Base-by-base conservation (phyloP, 495 filamentous ascomycete genomes). In the Neurospora cerealis region DNA sequence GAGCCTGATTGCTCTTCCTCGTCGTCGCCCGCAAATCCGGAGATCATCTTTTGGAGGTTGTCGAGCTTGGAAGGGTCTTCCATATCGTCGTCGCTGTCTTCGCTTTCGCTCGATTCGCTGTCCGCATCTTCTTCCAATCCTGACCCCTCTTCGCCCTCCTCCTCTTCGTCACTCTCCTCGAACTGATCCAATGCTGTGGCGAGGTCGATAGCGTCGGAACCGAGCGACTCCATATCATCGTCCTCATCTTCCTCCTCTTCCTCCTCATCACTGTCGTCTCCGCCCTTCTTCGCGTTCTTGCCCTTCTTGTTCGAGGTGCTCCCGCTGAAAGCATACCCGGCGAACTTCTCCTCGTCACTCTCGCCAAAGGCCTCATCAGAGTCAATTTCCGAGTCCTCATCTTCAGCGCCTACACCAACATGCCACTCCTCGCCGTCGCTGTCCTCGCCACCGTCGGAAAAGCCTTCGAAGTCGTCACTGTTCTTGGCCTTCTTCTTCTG, bases 351-450 rank as follows among this genome's bases (percentile, higher is more conserved):
- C 80, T 95, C 90, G 77, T 97, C 93, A 75, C 93, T 95, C 73
- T 91, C 91, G 10, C 94, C 95, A 86, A 98, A 92, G 40, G 95
- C 95, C 79, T 97, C 95, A 73, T 98, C 95, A 75, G 91, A 94
- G 79, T 98, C 94, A 69, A 98, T 83, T 74, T 96, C 94, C 38
- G 88, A 91, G 74, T 95, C 93, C 71, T 96, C 89, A 73, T 93
- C 91, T 73, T 86, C 92, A 69, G 87, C 89, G 21, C 90, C 90
- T 73, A 92, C 87, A 69, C 93, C 81, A 44, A 96, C 80, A 75
- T 87, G 91, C 96, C 96, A 99, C 77, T 93, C 87, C 81, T 96
- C 91, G 24, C 94, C 95, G 74, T 97, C 93, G 71, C 91, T 93
- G 78, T 98, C 95, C 74, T 87, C 87, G 13, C 83, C 83, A 24